Percentiles rank a stretch among this genome's conserved stretches.
Evolutionary conservation across 345 rosid species (phyloP).

Genomic region (Viola odorata): DNA sequence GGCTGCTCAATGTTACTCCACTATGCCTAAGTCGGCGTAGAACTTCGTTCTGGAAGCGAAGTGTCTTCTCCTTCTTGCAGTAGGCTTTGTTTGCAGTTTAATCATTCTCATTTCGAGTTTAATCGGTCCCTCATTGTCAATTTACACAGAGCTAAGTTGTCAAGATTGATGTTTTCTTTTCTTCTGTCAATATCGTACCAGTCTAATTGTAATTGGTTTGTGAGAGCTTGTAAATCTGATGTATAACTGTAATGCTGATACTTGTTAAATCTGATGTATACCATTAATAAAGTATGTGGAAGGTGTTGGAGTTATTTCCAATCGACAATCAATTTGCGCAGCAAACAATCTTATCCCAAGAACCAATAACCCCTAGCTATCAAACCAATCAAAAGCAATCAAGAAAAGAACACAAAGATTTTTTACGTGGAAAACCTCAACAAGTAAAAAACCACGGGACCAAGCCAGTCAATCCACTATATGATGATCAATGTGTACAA

Average conservation of each 20-base stretch:
- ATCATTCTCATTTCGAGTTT: not conserved
- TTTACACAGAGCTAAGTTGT: not conserved
- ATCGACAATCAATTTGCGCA: no score
- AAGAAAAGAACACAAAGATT: no score
- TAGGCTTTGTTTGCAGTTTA: not conserved
- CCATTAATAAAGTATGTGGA: no score
- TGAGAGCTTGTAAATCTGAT: constrained; percentile 14
- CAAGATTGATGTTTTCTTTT: not conserved
- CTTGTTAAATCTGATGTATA: not conserved
- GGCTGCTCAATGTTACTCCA: constrained; percentile 38
- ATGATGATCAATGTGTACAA: no score
- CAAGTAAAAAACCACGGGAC: no score
- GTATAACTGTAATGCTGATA: constrained; percentile 4
- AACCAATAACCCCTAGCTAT: no score
- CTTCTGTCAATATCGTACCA: not conserved
- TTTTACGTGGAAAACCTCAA: no score
- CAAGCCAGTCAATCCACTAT: no score
- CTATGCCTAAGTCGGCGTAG: constrained; percentile 11
- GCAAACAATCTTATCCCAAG: no score
- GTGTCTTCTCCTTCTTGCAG: constrained; percentile 13
- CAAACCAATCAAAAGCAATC: no score
- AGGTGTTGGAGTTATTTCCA: no score
- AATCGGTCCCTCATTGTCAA: constrained; percentile 2
- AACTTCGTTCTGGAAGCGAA: constrained; percentile 25
- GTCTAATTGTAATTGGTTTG: constrained; percentile 13